Conservation (phyloP, 2,329 filamentous ascomycete species). For the Lomentospora prolificans region DNA sequence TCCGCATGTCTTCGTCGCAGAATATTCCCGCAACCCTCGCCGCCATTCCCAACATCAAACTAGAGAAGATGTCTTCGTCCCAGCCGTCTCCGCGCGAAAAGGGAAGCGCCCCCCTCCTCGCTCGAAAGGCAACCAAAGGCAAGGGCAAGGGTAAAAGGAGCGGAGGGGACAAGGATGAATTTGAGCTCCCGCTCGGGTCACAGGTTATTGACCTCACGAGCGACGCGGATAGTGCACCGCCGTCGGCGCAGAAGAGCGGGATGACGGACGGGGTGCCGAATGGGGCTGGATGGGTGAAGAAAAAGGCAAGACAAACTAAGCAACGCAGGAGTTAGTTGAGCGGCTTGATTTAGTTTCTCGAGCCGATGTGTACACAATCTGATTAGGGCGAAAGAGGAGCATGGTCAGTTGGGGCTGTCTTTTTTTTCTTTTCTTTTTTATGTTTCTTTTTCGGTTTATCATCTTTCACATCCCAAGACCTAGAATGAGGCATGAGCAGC, state of each 20-base stretch:
- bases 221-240: background rate
- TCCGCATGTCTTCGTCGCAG: background rate
- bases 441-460: background rate
- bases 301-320: background rate
- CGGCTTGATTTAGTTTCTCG: background rate
- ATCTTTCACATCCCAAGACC: too few relatives aligned
- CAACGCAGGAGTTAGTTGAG: background rate
- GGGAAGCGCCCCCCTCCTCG: background rate
- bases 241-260: background rate
- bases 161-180: background rate
- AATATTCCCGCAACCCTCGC: background rate
- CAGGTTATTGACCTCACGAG: constrained; percentile 7
- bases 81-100: background rate
- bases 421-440: background rate
- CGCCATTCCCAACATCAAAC: background rate
- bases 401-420: background rate
- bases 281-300: background rate
- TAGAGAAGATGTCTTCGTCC: background rate
- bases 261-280: background rate
- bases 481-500: too few relatives aligned
- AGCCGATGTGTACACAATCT: background rate
- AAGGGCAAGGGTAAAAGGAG: background rate
- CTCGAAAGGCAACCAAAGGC: background rate
- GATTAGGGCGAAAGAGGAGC: background rate
- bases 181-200: constrained; percentile 3